Base-by-base conservation (phyloP, 163 green algal genomes). In the Scenedesmus sp. region DNA sequence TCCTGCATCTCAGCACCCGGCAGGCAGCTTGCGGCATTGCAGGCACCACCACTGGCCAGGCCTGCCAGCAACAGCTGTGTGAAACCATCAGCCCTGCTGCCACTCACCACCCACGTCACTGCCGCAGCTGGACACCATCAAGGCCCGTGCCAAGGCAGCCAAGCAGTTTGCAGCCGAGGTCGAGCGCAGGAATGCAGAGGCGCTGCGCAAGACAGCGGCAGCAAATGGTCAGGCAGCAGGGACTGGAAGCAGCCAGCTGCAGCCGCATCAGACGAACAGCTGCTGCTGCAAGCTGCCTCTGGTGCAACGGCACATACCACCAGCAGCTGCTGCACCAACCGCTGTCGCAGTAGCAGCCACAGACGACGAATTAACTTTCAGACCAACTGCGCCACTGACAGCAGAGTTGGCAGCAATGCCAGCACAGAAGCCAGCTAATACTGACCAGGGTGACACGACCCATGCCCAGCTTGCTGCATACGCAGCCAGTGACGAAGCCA, bases 91-190 rank as follows among this genome's bases (percentile, higher is more conserved):
- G 30, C 9, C 0, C 6, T 40, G 26, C 30, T 40, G 65, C 30
- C 40, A 30, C 30, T 40, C 5, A 16, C 9, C 2, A 3, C 24
- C 12, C 5, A 12, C 12, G 4, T 40, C 3, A 26, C 13, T 43
- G 24, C 22, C 73, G 81, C 81, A 86, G 81, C 46, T 86, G 30
- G 81, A 86, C 40, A 86, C 81, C 16, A 61, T 87, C 49, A 87
- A 87, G 30, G 82, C 82, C 24, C 49, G 82, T 26, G 49, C 82
- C 51, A 76, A 6, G 61, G 82, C 82, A 53, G 82, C 51, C 15
- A 78, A 44, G 33, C 16, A 87, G 10, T 87, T 79, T 61, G 44
- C 49, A 37, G 33, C 82, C 22, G 51, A 59, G 12, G 82, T 87
- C 0, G 82, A 87, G 53, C 40, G 35, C 30, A 76, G 82, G 35